Evolutionary conservation across 441 rosid genomes (phyloP).

Genomic region (Pelargonium australe): DNA sequence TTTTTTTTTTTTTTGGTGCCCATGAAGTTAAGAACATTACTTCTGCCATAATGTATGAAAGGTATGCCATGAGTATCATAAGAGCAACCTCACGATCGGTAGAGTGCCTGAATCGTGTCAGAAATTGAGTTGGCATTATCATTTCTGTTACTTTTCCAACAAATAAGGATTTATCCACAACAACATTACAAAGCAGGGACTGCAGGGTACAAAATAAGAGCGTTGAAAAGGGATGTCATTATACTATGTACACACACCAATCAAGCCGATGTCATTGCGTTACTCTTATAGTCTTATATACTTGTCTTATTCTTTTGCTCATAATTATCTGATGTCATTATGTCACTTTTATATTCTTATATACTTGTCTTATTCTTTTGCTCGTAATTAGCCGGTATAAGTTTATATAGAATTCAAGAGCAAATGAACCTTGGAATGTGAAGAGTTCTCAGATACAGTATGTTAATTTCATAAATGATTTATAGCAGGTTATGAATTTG

Average conservation of each 20-base stretch:
- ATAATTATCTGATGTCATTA: not conserved
- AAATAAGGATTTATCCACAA: not conserved
- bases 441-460: slow-evolving; percentile 2
- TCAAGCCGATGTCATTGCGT: not conserved
- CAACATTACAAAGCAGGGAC: too few species aligned
- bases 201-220: not conserved
- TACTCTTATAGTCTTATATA: not conserved
- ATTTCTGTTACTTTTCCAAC: not conserved
- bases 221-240: not conserved
- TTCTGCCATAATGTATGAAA: slow-evolving; percentile 62
- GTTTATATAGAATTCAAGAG: not conserved
- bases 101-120: slow-evolving; percentile 45
- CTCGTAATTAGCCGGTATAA: not conserved
- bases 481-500: not conserved
- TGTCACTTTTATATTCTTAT: not conserved
- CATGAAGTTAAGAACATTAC: slow-evolving; percentile 21
- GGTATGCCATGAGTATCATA: slow-evolving; percentile 67
- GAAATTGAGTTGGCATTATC: not conserved
- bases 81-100: slow-evolving; percentile 64
- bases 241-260: not conserved
- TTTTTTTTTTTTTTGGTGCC: too few species aligned
- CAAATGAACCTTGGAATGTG: not conserved
- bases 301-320: not conserved
- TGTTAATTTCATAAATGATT: slow-evolving; percentile 1
- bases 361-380: not conserved